Evolutionary conservation across 352 stramenopile genomes (phyloP).

Genomic region (Phytopythium litorale): DNA sequence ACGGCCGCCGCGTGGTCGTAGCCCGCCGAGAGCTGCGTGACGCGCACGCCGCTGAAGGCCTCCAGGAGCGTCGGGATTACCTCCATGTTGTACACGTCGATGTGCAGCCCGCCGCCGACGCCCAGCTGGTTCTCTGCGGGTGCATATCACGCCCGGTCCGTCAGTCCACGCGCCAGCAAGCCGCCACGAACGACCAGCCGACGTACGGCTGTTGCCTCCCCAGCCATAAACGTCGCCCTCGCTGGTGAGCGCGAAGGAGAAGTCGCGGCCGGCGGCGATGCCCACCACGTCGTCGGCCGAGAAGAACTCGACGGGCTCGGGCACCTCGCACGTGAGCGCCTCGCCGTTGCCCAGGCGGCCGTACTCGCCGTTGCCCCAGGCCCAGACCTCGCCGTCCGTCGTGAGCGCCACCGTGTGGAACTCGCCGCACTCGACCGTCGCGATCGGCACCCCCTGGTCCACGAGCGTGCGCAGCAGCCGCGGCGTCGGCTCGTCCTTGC

Average conservation of each 20-base stretch:
- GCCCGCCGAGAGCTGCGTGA: constrained; percentile 91
- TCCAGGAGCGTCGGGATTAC: constrained; percentile 87
- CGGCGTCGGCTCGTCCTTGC: constrained; percentile 69
- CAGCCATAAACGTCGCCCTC: constrained; percentile 87
- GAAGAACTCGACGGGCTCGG: constrained; percentile 85
- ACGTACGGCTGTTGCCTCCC: constrained; percentile 90
- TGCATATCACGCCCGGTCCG: not conserved
- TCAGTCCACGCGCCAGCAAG: not conserved
- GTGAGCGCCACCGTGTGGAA: constrained; percentile 90
- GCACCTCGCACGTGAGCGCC: constrained; percentile 72
- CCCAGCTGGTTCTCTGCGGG: constrained; percentile 84
- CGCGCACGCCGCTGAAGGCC: constrained; percentile 50
- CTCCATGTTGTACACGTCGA: constrained; percentile 95
- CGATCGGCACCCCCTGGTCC: constrained; percentile 78
- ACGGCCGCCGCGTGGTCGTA: constrained; percentile 90
- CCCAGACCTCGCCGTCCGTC: constrained; percentile 88
- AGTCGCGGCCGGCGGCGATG: constrained; percentile 86
- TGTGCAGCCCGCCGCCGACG: constrained; percentile 82
- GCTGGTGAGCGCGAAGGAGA: constrained; percentile 84
- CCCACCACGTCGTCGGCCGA: constrained; percentile 57
- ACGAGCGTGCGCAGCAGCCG: constrained; percentile 66
- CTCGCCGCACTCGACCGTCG: constrained; percentile 72
- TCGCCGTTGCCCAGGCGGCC: constrained; percentile 89
- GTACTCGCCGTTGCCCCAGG: constrained; percentile 91
- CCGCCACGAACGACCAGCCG: not conserved